A percentile compares a stretch with the other conserved stretches of the same genome.
phyloP scores from a whole-genome alignment of 352 stramenopile species.

The Pythium plurisporium region DNA sequence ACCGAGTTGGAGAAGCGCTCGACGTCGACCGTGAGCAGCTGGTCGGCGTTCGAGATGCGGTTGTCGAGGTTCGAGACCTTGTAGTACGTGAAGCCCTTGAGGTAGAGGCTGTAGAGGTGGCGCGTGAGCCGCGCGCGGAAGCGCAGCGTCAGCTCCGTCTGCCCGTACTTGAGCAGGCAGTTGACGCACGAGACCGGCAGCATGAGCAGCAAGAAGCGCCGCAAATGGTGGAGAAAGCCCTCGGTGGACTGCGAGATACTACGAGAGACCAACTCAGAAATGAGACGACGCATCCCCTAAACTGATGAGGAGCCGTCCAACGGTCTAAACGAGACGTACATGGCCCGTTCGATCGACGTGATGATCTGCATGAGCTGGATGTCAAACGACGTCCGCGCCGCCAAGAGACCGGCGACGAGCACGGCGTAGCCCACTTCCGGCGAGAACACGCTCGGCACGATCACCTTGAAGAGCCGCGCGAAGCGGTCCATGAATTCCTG shows the following conservation, averaged over 20 bases:
- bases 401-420: constrained; percentile 56
- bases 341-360: constrained; percentile 69
- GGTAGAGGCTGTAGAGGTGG: constrained; percentile 81
- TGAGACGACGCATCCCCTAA: too few species aligned
- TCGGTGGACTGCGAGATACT: constrained; percentile 64
- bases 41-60: constrained; percentile 84
- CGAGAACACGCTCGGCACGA: constrained; percentile 65
- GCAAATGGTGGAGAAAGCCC: constrained; percentile 61
- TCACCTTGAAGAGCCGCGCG: constrained; percentile 63
- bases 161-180: constrained; percentile 75
- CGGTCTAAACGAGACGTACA: too few species aligned
- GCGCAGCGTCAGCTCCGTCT: constrained; percentile 75
- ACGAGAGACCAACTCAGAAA: not conserved
- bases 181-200: constrained; percentile 78
- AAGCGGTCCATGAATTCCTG: constrained; percentile 62
- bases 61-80: constrained; percentile 89
- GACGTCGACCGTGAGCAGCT: constrained; percentile 83
- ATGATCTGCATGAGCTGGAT: constrained; percentile 75
- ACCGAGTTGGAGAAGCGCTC: constrained; percentile 82
- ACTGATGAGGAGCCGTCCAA: too few species aligned
- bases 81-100: constrained; percentile 89
- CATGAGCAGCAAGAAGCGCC: constrained; percentile 75
- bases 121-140: constrained; percentile 79
- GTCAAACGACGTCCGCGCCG: constrained; percentile 70
- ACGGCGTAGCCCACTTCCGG: constrained; percentile 63